These are phyloP conservation scores for Schwanniomyces vanrijiae DNA, from an alignment of 805 yeast genomes.

Conservation along the genomic window DNA sequence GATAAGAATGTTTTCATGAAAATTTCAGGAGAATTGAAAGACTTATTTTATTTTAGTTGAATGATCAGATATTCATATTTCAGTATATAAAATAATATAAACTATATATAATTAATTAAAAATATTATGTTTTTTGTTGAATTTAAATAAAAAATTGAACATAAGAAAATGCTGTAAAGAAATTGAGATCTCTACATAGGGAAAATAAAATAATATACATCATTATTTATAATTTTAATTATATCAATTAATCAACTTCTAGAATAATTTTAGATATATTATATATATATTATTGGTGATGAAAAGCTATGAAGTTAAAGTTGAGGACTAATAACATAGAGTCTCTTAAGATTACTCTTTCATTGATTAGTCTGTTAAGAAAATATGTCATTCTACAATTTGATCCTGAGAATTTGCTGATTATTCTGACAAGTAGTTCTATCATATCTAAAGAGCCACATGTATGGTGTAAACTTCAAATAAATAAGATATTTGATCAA, in stretches of 20 bases:
- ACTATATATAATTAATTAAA: too few relatives aligned
- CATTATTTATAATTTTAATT: too few relatives aligned
- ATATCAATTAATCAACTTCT: too few relatives aligned
- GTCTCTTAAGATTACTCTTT: constrained; percentile 37
- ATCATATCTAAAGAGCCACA: constrained; percentile 58
- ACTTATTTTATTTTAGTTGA: neutral
- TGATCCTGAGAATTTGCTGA: constrained; percentile 46
- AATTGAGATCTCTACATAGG: neutral
- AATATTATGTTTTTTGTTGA: neutral
- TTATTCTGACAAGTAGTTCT: constrained; percentile 46
- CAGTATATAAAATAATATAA: neutral
- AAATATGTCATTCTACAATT: constrained; percentile 59
- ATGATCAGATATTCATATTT: too few relatives aligned
- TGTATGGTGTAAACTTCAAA: constrained; percentile 61
- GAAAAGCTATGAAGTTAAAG: constrained; percentile 17
- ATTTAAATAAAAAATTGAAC: too few relatives aligned
- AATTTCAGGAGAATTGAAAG: too few relatives aligned
- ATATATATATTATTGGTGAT: neutral
- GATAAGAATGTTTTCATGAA: neutral
- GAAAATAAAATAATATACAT: too few relatives aligned
- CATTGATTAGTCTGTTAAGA: constrained; percentile 51
- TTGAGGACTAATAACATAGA: constrained; percentile 18
- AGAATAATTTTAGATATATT: too few relatives aligned
- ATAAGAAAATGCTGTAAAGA: too few relatives aligned
- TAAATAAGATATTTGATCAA: constrained; percentile 44